Base-by-base conservation (phyloP, 352 stramenopile genomes). In the Saprolegnia diclina region DNA sequence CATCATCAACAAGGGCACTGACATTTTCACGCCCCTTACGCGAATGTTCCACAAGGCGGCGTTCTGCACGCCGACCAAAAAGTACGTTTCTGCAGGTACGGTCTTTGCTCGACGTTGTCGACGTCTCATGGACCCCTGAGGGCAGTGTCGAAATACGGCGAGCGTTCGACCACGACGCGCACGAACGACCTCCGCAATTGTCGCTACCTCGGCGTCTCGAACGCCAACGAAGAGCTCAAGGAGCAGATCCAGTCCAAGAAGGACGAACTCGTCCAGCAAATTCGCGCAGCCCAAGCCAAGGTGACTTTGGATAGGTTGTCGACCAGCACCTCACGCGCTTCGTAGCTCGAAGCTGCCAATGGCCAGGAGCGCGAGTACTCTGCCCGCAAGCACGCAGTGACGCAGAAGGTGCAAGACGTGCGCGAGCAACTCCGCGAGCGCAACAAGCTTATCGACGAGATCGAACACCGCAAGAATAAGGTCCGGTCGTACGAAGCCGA, bases 21-120 rank as follows among this genome's bases (percentile, higher is more conserved):
- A 91, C 40, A 80, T 95, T 24, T 95, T 95, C 54, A 46, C 64
- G 5, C 68, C 75, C 5, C 76, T 95, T 24, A 74, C 82, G 1
- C 74, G 75, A 0, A 65, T 74, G 11, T 82, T 92, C 55, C 74
- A 83, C n/a, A 87, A 87, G 37, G 78, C 82, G 29, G 83, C 83
- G 9, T 90, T 95, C 21, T 79, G 93, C 22, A 95, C 85, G 11
- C 87, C 87, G 5, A 89, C 73, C 71, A 94, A 95, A 67, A 92
- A 92, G 79, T 95, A 95, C 46, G 82, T 94, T 18, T 89, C 83
- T 5, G 88, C 84, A 64, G 81, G 82, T 88, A 71, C 24, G 76
- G 73, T 4, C 19, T 7, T 59, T 0, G 35, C 21, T 52, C n/a
- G 50, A 69, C 38, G 4, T 26, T 19, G 29, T 44, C 11, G 11